Evolutionary conservation across 257 asterid genomes (phyloP), one percentile per base, ranked within the genome.

Genomic region (Petrea volubilis): DNA sequence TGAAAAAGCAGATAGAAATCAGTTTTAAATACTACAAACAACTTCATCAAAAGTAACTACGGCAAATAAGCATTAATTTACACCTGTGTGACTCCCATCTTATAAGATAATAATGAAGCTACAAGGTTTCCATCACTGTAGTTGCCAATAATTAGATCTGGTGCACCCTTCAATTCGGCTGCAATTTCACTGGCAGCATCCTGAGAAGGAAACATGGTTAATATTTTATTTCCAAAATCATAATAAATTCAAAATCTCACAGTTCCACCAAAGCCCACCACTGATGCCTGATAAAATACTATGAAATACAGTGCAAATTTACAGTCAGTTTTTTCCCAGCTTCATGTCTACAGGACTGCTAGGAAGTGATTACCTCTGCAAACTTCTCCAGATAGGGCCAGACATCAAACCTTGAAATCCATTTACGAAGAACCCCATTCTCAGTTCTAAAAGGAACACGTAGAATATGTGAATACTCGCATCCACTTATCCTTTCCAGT

Each of bases 71-170:
- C 28, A 44, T 38, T 38, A 17, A 18, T 21, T 36, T 74, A 75
- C 72, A 94, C 99, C 97, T 95, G 91, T 44, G 99, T 92, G 57
- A 95, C 90, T 44, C 98, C 98, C 86, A 92, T 79, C 83, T 90
- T 92, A 77, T 95, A 80, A 20, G 98, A 73, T 75, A 95, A 79
- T 44, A 95, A 78, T 14, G 99, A 92, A 70, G 99, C 98, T 33
- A 95, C 98, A 51, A 95, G 89, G 88, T 95, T 95, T 66, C 99
- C 99, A 80, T 95, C 99, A 75, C 99, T 95, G 77, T 95, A 95
- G 83, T 95, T 95, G 41, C 99, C 99, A 60, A 95, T 83, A 25
- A 95, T 83, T 55, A 95, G 86, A 80, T 92, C 95, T 0, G 99
- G 98, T 51, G 59, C 49, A 24, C 91, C 99, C 73, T 91, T 96